Base-by-base conservation (phyloP, 352 stramenopile species). In the Blastocystis sp. region DNA sequence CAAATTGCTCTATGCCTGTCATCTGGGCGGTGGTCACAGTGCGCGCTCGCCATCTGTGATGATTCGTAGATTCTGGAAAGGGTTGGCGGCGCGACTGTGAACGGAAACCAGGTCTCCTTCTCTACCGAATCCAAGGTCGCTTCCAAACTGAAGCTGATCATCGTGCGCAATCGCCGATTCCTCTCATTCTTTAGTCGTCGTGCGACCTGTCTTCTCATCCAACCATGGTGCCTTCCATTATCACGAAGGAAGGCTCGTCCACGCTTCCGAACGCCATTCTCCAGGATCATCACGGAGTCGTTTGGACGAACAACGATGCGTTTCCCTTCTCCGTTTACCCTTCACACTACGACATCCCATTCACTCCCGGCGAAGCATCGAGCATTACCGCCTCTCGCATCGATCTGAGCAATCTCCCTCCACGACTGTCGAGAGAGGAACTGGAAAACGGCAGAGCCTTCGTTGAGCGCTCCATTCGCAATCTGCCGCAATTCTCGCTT, bases 311-410 rank as follows among this genome's bases (percentile, higher is more conserved):
- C 16, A 6, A 1, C 16, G 45, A 55, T 55, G 9, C 45, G 9
- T 55, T 55, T 45, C 66, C 66, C 21, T 77, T 77, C 29, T 26
- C 50, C 55, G n/a, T 77, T 45, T 45, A 77, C 45, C 66, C 66
- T 37, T 35, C 66, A 16, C 66, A 77, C 29, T 77, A 77, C 33
- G 66, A 77, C 50, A 29, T 77, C 16, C 66, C 66, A 33, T 77
- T 59, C 29, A 35, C 31, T 31, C 50, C 66, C 2, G 66, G 50
- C 4, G 66, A 77, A 55, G 35, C 66, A 50, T 29, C 66, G 10
- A 41, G 50, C n/a, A 77, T 77, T 31, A 77, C 66, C 12, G 31
- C 12, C 24, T 77, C 66, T 2, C 66, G 66, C 16, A 16, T 77
- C 26, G n/a, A 59, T 60, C 66, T 41, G n/a, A 71, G 63, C 41